Conservation (phyloP, 176 grass and related monocot species). For the Chloris gayana region DNA sequence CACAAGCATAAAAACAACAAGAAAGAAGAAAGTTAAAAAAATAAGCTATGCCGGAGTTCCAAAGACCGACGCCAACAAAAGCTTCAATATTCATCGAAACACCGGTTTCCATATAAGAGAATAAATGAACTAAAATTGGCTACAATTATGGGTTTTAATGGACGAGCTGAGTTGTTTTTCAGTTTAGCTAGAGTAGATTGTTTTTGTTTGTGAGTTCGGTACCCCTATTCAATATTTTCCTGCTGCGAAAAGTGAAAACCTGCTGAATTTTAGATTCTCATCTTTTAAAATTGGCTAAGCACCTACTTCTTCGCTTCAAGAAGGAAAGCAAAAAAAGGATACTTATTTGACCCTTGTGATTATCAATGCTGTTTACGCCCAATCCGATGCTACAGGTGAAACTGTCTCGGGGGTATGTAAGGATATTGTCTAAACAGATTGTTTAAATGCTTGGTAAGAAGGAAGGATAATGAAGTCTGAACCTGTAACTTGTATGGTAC, state of each 20-base stretch:
- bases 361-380: too few species aligned
- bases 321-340: neutral
- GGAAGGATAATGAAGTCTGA: too few species aligned
- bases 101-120: neutral
- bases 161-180: neutral
- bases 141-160: neutral
- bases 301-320: neutral
- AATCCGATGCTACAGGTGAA: too few species aligned
- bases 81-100: too few species aligned
- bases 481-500: too few species aligned
- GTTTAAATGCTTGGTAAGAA: too few species aligned
- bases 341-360: neutral
- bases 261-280: neutral
- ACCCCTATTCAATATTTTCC: neutral
- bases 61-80: too few species aligned
- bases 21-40: too few species aligned
- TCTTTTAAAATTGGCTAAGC: neutral
- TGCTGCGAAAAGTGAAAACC: neutral
- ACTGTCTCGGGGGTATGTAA: too few species aligned
- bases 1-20: too few species aligned
- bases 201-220: neutral
- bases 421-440: too few species aligned
- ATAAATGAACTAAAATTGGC: neutral
- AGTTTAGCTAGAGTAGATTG: neutral
- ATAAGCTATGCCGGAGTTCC: too few species aligned